Conservation (phyloP, 1,284 basidiomycete species). For the Austroboletus niveus region DNA sequence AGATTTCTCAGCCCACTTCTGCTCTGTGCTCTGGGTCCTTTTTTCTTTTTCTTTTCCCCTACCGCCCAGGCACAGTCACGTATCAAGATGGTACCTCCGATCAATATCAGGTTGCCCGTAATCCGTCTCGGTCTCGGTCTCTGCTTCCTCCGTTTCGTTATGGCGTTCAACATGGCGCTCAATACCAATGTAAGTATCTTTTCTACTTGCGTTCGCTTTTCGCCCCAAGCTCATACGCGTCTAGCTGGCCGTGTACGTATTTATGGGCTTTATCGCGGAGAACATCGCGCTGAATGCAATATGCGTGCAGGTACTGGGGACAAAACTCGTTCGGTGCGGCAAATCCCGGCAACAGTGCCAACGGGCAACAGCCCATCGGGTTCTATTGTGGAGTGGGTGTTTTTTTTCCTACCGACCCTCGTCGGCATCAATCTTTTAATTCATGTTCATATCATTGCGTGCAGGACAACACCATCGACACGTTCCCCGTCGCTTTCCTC, state of each 20-base stretch:
- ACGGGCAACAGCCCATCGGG: conserved; percentile 31
- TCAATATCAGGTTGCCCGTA: conserved; percentile 2
- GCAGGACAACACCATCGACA: conserved; percentile 24
- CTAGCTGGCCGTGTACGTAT: conserved; percentile 26
- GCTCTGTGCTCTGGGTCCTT: background rate
- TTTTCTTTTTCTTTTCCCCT: background rate
- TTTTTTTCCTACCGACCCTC: background rate
- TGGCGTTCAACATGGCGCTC: conserved; percentile 23
- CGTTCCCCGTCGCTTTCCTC: conserved; percentile 59
- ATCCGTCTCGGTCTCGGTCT: conserved; percentile 17
- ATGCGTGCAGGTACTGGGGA: conserved; percentile 27
- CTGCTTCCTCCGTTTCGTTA: conserved; percentile 10
- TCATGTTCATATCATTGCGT: background rate
- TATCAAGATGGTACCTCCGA: conserved; percentile 12
- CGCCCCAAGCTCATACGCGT: too few relatives aligned
- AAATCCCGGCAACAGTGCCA: conserved; percentile 10
- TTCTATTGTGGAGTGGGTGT: conserved; percentile 25
- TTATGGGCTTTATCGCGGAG: background rate
- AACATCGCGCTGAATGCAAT: background rate
- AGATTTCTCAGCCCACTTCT: background rate
- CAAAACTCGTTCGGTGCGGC: conserved; percentile 29
- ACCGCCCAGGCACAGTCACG: background rate
- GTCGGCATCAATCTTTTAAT: background rate
- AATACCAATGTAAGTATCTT: conserved; percentile 20
- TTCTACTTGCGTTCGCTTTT: background rate